These are phyloP conservation scores for Coemansia sp. DNA, from an alignment of 192 early-diverging fungal genomes.

Conservation along the genomic window DNA sequence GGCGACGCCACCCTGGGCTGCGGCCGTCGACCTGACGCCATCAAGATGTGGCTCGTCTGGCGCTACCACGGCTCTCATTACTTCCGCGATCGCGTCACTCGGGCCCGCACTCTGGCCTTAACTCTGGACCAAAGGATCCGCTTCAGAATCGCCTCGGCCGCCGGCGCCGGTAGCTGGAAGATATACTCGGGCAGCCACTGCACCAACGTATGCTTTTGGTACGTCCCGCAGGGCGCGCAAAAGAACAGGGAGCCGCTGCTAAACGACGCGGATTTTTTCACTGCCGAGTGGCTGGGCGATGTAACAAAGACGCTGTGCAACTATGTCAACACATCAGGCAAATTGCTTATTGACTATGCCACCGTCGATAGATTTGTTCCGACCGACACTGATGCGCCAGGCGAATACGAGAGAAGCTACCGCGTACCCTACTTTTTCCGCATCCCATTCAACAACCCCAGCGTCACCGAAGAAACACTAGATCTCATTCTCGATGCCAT, in stretches of 20 bases:
- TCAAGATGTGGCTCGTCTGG: constrained; percentile 80
- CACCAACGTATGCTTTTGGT: constrained; percentile 72
- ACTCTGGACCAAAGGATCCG: constrained; percentile 41
- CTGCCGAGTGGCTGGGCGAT: constrained; percentile 13
- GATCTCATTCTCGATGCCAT: constrained; percentile 54
- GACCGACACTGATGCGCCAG: constrained; percentile 4
- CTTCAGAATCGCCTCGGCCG: constrained; percentile 15
- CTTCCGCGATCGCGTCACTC: constrained; percentile 54
- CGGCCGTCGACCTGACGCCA: constrained; percentile 71
- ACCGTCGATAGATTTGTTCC: constrained; percentile 6
- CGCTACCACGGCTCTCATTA: constrained; percentile 66
- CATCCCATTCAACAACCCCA: constrained; percentile 65
- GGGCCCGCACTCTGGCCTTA: constrained; percentile 54
- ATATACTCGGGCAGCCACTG: constrained; percentile 33
- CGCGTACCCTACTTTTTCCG: constrained; percentile 64
- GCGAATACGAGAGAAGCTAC: constrained; percentile 12
- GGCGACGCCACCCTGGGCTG: constrained; percentile 78
- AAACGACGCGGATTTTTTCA: neutral
- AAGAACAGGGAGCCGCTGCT: neutral
- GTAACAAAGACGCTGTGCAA: constrained; percentile 29
- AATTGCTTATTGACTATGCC: constrained; percentile 72
- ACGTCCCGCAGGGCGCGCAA: constrained; percentile 45
- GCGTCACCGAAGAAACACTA: constrained; percentile 51
- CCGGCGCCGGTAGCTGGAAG: constrained; percentile 38
- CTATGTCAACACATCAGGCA: constrained; percentile 50